These are phyloP conservation scores for Umbelopsis sp. DNA, from an alignment of 192 early-diverging fungal genomes.

Conservation along the genomic window DNA sequence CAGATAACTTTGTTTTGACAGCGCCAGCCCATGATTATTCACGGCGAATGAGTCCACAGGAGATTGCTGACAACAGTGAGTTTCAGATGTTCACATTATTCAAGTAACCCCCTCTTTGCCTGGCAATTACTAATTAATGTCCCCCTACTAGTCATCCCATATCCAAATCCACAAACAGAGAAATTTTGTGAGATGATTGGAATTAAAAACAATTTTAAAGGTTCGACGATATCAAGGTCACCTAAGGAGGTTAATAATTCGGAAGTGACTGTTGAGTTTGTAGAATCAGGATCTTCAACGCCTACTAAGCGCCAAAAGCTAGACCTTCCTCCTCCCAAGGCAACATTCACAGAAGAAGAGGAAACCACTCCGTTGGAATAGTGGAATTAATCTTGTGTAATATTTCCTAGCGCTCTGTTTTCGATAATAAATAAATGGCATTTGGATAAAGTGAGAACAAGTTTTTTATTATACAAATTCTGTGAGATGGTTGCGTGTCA, in stretches of 20 bases:
- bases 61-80: slow-evolving; percentile 41
- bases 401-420: no score
- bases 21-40: slow-evolving; percentile 53
- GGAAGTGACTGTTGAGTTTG: not conserved
- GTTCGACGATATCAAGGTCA: not conserved
- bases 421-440: not conserved
- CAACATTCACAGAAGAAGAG: not conserved
- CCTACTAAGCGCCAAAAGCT: not conserved
- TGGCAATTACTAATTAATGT: slow-evolving; percentile 7
- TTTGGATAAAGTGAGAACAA: not conserved
- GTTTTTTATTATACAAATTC: not conserved
- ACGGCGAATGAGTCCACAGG: slow-evolving; percentile 24
- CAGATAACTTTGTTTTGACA: slow-evolving; percentile 78
- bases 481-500: not conserved
- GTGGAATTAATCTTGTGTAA: not conserved
- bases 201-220: slow-evolving; percentile 73
- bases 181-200: slow-evolving; percentile 71
- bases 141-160: slow-evolving; percentile 44
- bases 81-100: not conserved
- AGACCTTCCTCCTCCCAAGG: not conserved
- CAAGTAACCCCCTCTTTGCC: not conserved
- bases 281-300: not conserved
- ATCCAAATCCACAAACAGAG: slow-evolving; percentile 85
- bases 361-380: not conserved
- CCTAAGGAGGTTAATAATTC: not conserved